Evolutionary conservation across 2,329 filamentous ascomycete species (phyloP), one percentile per base, ranked within the genome.

Genomic region (Arthrinium puccinioides): DNA sequence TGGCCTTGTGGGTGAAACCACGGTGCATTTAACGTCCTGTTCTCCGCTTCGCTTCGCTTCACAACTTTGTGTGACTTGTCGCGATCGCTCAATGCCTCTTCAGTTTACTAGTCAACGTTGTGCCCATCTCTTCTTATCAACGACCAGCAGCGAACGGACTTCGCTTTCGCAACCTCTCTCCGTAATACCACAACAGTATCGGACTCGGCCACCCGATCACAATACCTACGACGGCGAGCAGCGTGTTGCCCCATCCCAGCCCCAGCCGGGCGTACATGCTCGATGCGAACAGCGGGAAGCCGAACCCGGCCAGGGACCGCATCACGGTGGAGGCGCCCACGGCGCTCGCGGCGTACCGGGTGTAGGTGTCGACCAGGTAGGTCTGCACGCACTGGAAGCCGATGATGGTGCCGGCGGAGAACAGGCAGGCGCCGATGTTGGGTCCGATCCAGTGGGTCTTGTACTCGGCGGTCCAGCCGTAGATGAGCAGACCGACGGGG

Each of bases 271-370:
- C 44, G 44, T 72, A 75, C 58, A 76, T 58, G 9, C 41, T 44
- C 2, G 67, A 64, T 1, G 66, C 70, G 25, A 73, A 72, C 1
- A 76, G 57, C 9, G 72, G 72, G 35, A 76, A 64, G 7, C 65
- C 66, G 19, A 73, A 71, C 2, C 69, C 70, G 4, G 68, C 69
- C 9, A 76, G 49, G 21, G 61, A 68, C 4, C 69, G 59, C 25
- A 70, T 50, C 4, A 72, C 57, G 14, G 63, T 67, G 18, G 57
- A 57, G 21, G 67, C 67, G 4, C 52, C 63, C 9, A 71, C 56
- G 7, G 64, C 69, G 32, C 61, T 65, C 21, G 67, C 68, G 2
- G 65, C 67, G 42, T 65, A 68, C 8, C 55, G 53, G n/a, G 60
- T 53, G 49, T 70, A 72, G 1, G 61, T 52, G 48, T 72, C 69